Conservation (phyloP, 2,329 filamentous ascomycete species). For the Claviceps digitariae region DNA sequence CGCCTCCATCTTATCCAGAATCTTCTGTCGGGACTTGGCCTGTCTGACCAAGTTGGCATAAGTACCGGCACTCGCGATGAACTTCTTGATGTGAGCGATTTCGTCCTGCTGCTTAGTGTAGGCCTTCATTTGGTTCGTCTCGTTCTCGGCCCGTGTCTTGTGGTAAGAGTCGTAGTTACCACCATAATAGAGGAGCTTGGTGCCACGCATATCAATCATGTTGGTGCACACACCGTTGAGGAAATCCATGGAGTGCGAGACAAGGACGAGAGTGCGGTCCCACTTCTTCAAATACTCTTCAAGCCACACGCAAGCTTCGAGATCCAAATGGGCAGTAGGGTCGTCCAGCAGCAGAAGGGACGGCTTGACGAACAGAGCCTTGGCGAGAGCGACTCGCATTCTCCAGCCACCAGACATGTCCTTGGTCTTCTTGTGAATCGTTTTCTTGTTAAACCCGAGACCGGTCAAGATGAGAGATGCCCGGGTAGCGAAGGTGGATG, state of each 20-base stretch:
- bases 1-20: conserved; percentile 99
- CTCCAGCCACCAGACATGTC: conserved; percentile 99
- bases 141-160: conserved; percentile 89
- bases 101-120: conserved; percentile 99
- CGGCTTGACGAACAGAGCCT: conserved; percentile 97
- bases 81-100: conserved; percentile 99
- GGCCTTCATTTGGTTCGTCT: conserved; percentile 97
- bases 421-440: conserved; percentile 99
- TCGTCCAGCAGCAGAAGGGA: conserved; percentile 92
- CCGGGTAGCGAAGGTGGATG: conserved; percentile 89
- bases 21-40: conserved; percentile 99
- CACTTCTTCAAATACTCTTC: conserved; percentile 99
- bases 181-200: conserved; percentile 90
- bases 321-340: conserved; percentile 96
- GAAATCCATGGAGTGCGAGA: conserved; percentile 98
- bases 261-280: conserved; percentile 90
- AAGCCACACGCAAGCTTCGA: conserved; percentile 98
- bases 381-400: conserved; percentile 96
- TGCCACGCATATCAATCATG: conserved; percentile 97
- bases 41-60: conserved; percentile 98
- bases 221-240: conserved; percentile 94
- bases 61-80: conserved; percentile 98
- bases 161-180: conserved; percentile 98
- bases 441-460: conserved; percentile 97
- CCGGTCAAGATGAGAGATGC: conserved; percentile 94